phyloP scores from a whole-genome alignment of 2,329 filamentous ascomycete genomes.

The Ophiostoma triangulosporum region DNA sequence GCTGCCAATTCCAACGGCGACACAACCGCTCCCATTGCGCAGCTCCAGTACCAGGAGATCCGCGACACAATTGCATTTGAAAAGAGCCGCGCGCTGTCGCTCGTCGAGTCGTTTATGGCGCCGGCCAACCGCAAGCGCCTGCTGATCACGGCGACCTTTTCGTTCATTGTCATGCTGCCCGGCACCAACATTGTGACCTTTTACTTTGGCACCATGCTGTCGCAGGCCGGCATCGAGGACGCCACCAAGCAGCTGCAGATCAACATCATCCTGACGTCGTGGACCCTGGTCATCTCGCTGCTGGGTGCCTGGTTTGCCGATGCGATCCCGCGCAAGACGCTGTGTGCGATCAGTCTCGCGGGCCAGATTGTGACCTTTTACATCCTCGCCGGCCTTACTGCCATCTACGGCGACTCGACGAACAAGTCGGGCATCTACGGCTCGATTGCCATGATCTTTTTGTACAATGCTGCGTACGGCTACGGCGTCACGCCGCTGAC shows the following conservation, averaged over 20 bases:
- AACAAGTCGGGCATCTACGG: not conserved
- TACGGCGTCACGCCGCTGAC: slow-evolving; percentile 23
- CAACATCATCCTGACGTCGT: slow-evolving; percentile 7
- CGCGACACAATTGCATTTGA: not conserved
- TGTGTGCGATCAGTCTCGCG: slow-evolving; percentile 6
- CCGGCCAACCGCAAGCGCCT: slow-evolving; percentile 12
- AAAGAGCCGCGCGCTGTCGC: not conserved
- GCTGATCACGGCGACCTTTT: slow-evolving; percentile 7
- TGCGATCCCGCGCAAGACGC: not conserved
- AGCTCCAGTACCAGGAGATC: not conserved
- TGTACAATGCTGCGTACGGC: slow-evolving; percentile 21
- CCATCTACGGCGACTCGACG: not conserved
- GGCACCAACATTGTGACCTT: slow-evolving; percentile 18
- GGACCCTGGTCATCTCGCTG: slow-evolving; percentile 1
- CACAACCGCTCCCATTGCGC: not conserved
- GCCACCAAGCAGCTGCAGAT: slow-evolving; percentile 8
- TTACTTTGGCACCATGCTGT: slow-evolving; percentile 17
- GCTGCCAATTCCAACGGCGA: slow-evolving; percentile 10
- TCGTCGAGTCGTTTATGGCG: not conserved
- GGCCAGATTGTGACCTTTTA: slow-evolving; percentile 4
- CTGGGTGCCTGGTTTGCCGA: slow-evolving; percentile 2
- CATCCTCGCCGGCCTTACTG: slow-evolving; percentile 2
- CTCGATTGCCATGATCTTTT: slow-evolving; percentile 5
- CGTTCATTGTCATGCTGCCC: slow-evolving; percentile 11
- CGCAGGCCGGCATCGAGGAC: slow-evolving; percentile 4